Percentiles rank a stretch among this genome's conserved stretches.
Evolutionary conservation across 2,329 filamentous ascomycete species (phyloP).

Genomic region (Dothideomycetes sp.): DNA sequence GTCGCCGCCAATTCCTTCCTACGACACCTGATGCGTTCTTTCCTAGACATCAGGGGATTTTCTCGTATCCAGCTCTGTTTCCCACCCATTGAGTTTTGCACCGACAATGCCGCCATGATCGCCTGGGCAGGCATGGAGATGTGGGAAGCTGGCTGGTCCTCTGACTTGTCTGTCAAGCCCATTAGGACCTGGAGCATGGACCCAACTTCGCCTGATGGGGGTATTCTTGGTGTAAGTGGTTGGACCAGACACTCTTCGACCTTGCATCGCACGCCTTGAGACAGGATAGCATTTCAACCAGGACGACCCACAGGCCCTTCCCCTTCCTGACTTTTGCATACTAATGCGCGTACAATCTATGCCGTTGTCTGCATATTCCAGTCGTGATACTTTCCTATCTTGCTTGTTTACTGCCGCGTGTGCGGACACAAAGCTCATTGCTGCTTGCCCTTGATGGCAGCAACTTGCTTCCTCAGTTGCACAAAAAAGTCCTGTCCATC

Average conservation of each 20-base stretch:
- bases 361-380: too few species aligned
- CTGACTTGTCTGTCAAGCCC: slow-evolving; percentile 48
- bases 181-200: slow-evolving; percentile 68
- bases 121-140: slow-evolving; percentile 91
- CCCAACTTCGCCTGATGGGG: slow-evolving; percentile 46
- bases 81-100: slow-evolving; percentile 71
- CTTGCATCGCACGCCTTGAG: neutral
- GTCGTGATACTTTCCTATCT: too few species aligned
- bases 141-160: slow-evolving; percentile 66
- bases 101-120: slow-evolving; percentile 96
- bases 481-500: slow-evolving; percentile 34
- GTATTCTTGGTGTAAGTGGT: slow-evolving; percentile 48
- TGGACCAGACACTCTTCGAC: slow-evolving; percentile 4
- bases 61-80: slow-evolving; percentile 51
- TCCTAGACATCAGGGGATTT: slow-evolving; percentile 58
- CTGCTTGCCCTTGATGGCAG: slow-evolving; percentile 21
- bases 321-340: neutral
- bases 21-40: slow-evolving; percentile 46
- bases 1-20: slow-evolving; percentile 81
- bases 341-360: too few species aligned
- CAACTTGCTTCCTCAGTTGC: slow-evolving; percentile 34
- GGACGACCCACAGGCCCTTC: neutral
- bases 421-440: too few species aligned
- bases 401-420: too few species aligned
- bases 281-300: neutral